These are phyloP conservation scores for Penicillium nordicum DNA, from an alignment of 2,329 filamentous ascomycete species.

Conservation along the genomic window DNA sequence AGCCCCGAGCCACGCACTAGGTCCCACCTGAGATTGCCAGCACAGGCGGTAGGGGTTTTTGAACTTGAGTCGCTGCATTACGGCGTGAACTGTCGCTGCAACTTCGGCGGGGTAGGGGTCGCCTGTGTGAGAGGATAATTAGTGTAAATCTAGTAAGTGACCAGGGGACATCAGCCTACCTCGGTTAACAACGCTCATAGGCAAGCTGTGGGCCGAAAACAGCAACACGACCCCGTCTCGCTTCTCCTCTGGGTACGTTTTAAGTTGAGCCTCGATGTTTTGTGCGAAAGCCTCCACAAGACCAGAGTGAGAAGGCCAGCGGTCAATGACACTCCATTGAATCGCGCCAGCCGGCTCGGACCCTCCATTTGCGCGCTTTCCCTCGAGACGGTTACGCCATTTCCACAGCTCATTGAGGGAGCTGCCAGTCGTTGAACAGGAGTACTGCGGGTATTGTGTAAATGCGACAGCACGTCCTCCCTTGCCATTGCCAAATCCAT, in stretches of 20 bases:
- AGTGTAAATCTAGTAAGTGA: background rate
- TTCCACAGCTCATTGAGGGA: conserved; percentile 98
- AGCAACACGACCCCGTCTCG: conserved; percentile 78
- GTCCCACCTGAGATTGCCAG: conserved; percentile 98
- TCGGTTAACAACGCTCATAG: conserved; percentile 96
- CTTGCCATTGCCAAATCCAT: conserved; percentile 85
- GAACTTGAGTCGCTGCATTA: conserved; percentile 88
- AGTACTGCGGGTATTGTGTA: conserved; percentile 98
- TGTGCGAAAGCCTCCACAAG: conserved; percentile 87
- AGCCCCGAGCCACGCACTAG: conserved; percentile 89
- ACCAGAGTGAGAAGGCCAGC: conserved; percentile 90
- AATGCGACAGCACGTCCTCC: conserved; percentile 95
- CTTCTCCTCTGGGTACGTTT: conserved; percentile 77
- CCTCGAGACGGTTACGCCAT: conserved; percentile 82
- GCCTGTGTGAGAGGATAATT: conserved; percentile 47
- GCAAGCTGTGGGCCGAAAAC: conserved; percentile 92
- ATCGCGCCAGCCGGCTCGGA: conserved; percentile 65
- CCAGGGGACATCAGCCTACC: conserved; percentile 46
- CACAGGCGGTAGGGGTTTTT: conserved; percentile 89
- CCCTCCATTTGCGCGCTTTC: conserved; percentile 59
- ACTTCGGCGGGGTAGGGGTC: conserved; percentile 96
- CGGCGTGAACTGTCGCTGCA: conserved; percentile 89
- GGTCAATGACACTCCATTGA: conserved; percentile 94
- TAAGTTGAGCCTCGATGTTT: conserved; percentile 83
- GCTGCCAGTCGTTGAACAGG: conserved; percentile 93